phyloP scores from a whole-genome alignment of 2,329 filamentous ascomycete species.

The Aspergillus sp. region DNA sequence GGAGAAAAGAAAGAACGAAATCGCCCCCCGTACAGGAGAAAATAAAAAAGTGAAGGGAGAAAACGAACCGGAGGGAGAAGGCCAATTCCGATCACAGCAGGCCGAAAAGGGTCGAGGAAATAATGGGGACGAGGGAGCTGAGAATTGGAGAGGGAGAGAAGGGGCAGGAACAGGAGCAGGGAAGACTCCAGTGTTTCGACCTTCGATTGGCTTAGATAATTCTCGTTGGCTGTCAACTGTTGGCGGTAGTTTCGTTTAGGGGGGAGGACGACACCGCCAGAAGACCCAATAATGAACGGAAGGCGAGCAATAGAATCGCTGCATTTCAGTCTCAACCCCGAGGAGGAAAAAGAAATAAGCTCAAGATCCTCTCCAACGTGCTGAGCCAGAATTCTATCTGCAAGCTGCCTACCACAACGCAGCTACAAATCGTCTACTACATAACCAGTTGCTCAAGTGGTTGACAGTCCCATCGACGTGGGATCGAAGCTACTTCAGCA shows the following conservation, averaged over 20 bases:
- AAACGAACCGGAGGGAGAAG: conserved; percentile 13
- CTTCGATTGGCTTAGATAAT: conserved; percentile 29
- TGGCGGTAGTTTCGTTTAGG: conserved; percentile 7
- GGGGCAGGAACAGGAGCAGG: conserved; percentile 12
- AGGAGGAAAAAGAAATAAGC: background rate
- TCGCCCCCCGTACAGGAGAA: conserved; percentile 18
- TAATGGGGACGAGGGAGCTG: conserved; percentile 10
- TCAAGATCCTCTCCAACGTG: background rate
- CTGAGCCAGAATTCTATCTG: background rate
- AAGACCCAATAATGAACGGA: conserved; percentile 1
- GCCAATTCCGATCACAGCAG: conserved; percentile 12
- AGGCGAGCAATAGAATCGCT: conserved; percentile 1
- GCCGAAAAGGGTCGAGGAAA: conserved; percentile 4
- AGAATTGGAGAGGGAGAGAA: conserved; percentile 18
- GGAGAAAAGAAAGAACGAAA: conserved; percentile 18
- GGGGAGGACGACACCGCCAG: conserved; percentile 5
- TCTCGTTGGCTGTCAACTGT: conserved; percentile 16
- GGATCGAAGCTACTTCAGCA: background rate
- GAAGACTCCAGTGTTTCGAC: conserved; percentile 32
- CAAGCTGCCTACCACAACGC: no score
- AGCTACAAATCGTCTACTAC: no score
- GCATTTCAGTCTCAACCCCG: background rate
- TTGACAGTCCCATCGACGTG: no score
- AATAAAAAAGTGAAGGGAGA: conserved; percentile 20
- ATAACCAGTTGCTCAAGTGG: no score